phyloP scores from a whole-genome alignment of 192 early-diverging fungal genomes.

The Spinellus fusiger region DNA sequence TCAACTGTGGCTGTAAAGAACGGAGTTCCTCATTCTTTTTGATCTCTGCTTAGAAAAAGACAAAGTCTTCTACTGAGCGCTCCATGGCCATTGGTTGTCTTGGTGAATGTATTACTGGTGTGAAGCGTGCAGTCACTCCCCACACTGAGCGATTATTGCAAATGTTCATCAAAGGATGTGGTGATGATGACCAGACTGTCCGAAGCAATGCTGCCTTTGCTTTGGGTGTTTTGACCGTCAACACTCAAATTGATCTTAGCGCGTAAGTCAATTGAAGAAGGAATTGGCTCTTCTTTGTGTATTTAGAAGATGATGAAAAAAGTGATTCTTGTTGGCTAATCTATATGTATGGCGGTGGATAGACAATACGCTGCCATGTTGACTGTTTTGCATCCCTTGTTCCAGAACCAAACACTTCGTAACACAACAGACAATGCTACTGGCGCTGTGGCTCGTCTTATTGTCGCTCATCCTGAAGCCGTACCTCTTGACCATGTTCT shows the following conservation, averaged over 20 bases:
- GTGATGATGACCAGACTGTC: slow-evolving; percentile 77
- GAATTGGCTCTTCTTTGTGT: no score
- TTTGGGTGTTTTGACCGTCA: slow-evolving; percentile 63
- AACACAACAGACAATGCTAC: slow-evolving; percentile 71
- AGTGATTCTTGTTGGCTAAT: no score
- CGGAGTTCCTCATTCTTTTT: slow-evolving; percentile 3
- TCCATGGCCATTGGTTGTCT: slow-evolving; percentile 88
- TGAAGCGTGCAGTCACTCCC: slow-evolving; percentile 54
- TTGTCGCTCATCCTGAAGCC: slow-evolving; percentile 60
- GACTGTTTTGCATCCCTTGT: slow-evolving; percentile 58
- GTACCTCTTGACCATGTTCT: slow-evolving; percentile 68
- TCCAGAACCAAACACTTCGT: slow-evolving; percentile 43
- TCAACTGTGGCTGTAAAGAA: neutral
- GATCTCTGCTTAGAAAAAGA: slow-evolving; percentile 45
- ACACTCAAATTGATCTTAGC: slow-evolving; percentile 61
- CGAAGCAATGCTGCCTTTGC: slow-evolving; percentile 83
- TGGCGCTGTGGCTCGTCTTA: slow-evolving; percentile 73
- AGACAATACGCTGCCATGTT: slow-evolving; percentile 59
- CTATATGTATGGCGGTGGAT: neutral
- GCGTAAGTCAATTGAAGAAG: slow-evolving; percentile 46
- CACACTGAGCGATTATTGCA: slow-evolving; percentile 62
- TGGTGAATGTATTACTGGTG: slow-evolving; percentile 68
- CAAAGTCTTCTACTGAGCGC: slow-evolving; percentile 66
- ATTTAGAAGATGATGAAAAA: no score
- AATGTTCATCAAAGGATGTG: slow-evolving; percentile 63